A percentile compares a stretch with the other conserved stretches of the same genome.
Evolutionary conservation across 2,329 filamentous ascomycete species (phyloP).

Genomic region (Cercospora zeae-maydis): DNA sequence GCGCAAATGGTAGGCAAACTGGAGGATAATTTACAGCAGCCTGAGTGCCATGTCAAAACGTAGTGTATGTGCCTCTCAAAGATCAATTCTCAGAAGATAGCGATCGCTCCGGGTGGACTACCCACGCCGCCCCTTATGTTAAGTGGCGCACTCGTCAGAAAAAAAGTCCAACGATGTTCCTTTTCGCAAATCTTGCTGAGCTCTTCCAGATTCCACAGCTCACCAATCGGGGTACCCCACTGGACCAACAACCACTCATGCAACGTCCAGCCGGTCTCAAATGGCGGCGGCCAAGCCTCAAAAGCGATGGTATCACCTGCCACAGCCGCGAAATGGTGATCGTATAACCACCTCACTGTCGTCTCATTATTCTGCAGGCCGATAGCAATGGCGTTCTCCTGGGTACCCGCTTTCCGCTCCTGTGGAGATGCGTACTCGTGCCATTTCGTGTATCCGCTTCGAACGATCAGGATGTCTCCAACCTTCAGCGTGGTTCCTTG

Average conservation of each 20-base stretch:
- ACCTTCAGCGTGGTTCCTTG: constrained; percentile 54
- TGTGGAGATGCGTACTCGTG: constrained; percentile 16
- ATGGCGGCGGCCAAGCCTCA: constrained; percentile 37
- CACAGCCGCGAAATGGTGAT: constrained; percentile 15
- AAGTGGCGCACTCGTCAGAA: constrained; percentile 47
- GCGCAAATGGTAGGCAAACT: not conserved
- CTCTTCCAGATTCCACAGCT: constrained; percentile 49
- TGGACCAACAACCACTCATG: constrained; percentile 49
- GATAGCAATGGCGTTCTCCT: not conserved
- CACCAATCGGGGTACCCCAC: constrained; percentile 52
- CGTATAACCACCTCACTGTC: constrained; percentile 16
- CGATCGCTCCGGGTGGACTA: constrained; percentile 39
- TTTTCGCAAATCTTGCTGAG: constrained; percentile 41
- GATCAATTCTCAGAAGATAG: constrained; percentile 29
- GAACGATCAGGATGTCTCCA: constrained; percentile 52
- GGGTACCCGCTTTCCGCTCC: constrained; percentile 6
- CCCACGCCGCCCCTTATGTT: constrained; percentile 42
- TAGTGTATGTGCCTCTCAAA: not conserved
- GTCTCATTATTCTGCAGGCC: constrained; percentile 8
- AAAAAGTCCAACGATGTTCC: constrained; percentile 45
- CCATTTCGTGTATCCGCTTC: constrained; percentile 47
- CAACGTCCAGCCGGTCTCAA: constrained; percentile 29
- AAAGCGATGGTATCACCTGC: constrained; percentile 18
- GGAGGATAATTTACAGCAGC: not conserved
- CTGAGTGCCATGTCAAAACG: not conserved